phyloP scores from a whole-genome alignment of 164 flowering plant genomes.

The Vitis riparia region DNA sequence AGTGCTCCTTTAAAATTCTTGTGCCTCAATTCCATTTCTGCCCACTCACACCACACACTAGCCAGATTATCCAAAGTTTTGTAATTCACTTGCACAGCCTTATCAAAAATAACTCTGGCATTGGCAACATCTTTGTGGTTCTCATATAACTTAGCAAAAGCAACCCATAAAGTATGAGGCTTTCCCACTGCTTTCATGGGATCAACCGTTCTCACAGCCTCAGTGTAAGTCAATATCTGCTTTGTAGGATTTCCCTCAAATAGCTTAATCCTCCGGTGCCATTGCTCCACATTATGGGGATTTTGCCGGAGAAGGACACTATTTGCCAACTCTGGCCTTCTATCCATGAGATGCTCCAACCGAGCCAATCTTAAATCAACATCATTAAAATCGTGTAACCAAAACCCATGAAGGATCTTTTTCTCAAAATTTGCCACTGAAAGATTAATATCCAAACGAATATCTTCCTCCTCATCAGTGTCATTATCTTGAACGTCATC shows the following conservation, averaged over 20 bases:
- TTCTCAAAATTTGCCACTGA: conserved; percentile 44
- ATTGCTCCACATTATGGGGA: conserved; percentile 96
- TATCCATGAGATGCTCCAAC: conserved; percentile 71
- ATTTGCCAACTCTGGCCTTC: conserved; percentile 89
- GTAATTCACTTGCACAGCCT: conserved; percentile 92
- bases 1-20: conserved; percentile 80
- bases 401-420: conserved; percentile 62
- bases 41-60: conserved; percentile 96
- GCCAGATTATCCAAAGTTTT: conserved; percentile 90
- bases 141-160: conserved; percentile 89
- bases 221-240: conserved; percentile 86
- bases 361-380: conserved; percentile 80
- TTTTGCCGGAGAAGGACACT: conserved; percentile 94
- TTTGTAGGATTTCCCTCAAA: conserved; percentile 83
- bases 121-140: conserved; percentile 68
- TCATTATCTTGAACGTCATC: conserved; percentile 24
- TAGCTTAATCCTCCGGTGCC: conserved; percentile 91
- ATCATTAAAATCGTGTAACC: conserved; percentile 78
- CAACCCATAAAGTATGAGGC: conserved; percentile 96
- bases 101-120: conserved; percentile 92
- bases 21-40: conserved; percentile 88
- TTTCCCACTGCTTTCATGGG: conserved; percentile 97
- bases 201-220: conserved; percentile 92
- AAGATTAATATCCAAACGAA: conserved; percentile 42
- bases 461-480: conserved; percentile 35